Conservation (phyloP, 2,329 filamentous ascomycete genomes). For the Calonectria montana region DNA sequence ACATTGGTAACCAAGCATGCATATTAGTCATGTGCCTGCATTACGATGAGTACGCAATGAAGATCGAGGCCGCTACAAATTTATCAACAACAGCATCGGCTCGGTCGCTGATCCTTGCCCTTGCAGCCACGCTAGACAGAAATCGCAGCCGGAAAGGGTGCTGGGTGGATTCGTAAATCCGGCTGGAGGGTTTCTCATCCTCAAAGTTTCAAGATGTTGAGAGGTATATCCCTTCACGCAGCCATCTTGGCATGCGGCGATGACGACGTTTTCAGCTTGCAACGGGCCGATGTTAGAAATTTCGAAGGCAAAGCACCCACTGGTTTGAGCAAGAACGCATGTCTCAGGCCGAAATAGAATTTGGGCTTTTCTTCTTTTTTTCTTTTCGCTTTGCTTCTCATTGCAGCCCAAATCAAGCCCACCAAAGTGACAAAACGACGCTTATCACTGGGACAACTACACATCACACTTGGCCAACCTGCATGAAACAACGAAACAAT, state of each 20-base stretch:
- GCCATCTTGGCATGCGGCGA: neutral
- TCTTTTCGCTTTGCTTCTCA: neutral
- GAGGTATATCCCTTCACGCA: neutral
- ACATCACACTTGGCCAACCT: neutral
- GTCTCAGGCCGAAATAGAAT: neutral
- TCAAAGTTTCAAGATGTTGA: neutral
- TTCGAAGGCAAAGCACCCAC: neutral
- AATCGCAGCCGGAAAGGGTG: neutral
- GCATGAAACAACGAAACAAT: constrained; percentile 12
- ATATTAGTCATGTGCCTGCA: neutral
- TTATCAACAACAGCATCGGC: neutral
- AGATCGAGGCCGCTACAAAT: neutral
- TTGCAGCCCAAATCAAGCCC: neutral
- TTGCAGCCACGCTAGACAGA: neutral
- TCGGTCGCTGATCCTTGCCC: neutral
- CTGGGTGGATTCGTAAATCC: neutral
- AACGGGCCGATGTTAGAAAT: neutral
- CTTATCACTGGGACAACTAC: neutral
- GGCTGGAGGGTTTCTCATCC: neutral
- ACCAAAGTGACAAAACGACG: neutral
- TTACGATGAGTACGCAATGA: neutral
- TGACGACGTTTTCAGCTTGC: constrained; percentile 8
- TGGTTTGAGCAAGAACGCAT: neutral
- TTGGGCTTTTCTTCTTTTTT: neutral
- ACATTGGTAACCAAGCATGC: neutral